Base-by-base conservation (phyloP, 306 rosid genomes). In the Vigna hirtella region DNA sequence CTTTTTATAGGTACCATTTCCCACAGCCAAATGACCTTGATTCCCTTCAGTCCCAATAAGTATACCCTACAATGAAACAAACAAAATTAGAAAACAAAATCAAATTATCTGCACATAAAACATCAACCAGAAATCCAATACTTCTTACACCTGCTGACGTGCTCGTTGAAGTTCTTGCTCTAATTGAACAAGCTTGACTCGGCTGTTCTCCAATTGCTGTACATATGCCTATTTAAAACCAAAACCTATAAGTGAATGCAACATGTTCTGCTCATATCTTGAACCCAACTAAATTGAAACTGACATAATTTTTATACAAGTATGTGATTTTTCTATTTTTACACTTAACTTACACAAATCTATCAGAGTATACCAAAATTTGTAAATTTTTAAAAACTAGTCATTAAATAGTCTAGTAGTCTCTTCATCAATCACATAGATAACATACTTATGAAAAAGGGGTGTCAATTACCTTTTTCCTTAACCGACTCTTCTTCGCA, bases 191-290 rank as follows among this genome's bases (percentile, higher is more conserved):
- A 94, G 94, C 89, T 83, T 89, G 9, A 80, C 64, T 20, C 90
- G 83, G 77, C 93, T 88, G 52, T 47, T 91, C 79, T 91, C 96
- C 88, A 90, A 80, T 81, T 91, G 96, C 79, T 91, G 94, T 64
- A 93, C 96, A 85, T 93, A 91, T 36, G 97, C 98, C 97, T 91
- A 87, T 84, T 86, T 71, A 82, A 88, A 94, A 85, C 86, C 86
- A 87, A 87, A 86, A 73, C 84, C 69, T 73, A 85, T 78, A 67
- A 81, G 76, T 86, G 78, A 83, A 82, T 84, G 74, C 86, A 26
- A 26, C 28, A 26, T 0, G 28, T 26, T 26, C 51, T 67, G 51
- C 83, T 79, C 77, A 74, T 66, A 83, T 49, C 38, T 38, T 38
- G 49, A 34, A 64, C 28, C 16, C n/a, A 42, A 17, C 12, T n/a